Conservation (phyloP, 352 stramenopile genomes). For the Saprolegnia diclina region DNA sequence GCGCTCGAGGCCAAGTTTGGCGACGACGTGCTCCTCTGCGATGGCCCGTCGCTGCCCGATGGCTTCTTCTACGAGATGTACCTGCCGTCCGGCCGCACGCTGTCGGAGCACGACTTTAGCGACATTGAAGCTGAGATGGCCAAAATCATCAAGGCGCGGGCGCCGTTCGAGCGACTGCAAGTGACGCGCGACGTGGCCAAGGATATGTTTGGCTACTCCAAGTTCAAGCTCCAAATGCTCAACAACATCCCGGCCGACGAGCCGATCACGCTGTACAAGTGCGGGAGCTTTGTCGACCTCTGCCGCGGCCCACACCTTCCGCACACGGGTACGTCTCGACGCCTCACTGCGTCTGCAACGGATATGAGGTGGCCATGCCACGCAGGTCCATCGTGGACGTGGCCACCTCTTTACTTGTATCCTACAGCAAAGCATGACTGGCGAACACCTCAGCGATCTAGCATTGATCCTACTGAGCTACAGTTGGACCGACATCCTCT, state of each 20-base stretch:
- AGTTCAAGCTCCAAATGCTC: conserved; percentile 96
- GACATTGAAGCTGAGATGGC: conserved; percentile 89
- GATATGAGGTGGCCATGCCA: conserved; percentile 31
- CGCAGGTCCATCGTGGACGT: background rate
- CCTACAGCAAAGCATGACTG: conserved; percentile 30
- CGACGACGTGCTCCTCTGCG: conserved; percentile 91
- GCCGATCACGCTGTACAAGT: conserved; percentile 95
- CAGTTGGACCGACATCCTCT: conserved; percentile 66
- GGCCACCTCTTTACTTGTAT: background rate
- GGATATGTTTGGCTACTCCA: conserved; percentile 89
- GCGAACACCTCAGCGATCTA: conserved; percentile 73
- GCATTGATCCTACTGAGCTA: conserved; percentile 69
- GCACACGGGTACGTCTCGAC: conserved; percentile 80
- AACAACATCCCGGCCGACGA: conserved; percentile 94
- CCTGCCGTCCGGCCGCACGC: conserved; percentile 50
- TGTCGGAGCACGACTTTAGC: conserved; percentile 67
- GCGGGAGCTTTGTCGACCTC: conserved; percentile 96
- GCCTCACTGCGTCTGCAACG: conserved; percentile 31
- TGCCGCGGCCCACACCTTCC: conserved; percentile 95
- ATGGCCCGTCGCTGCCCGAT: conserved; percentile 91
- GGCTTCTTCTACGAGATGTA: conserved; percentile 99
- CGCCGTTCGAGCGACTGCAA: conserved; percentile 90
- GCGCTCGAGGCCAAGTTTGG: conserved; percentile 96
- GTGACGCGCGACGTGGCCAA: conserved; percentile 86
- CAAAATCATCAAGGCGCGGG: conserved; percentile 92